Percentiles rank a stretch among this genome's conserved stretches.
Evolutionary conservation across 192 early-diverging fungal genomes (phyloP).

Genomic region (Linnemannia hyalina): DNA sequence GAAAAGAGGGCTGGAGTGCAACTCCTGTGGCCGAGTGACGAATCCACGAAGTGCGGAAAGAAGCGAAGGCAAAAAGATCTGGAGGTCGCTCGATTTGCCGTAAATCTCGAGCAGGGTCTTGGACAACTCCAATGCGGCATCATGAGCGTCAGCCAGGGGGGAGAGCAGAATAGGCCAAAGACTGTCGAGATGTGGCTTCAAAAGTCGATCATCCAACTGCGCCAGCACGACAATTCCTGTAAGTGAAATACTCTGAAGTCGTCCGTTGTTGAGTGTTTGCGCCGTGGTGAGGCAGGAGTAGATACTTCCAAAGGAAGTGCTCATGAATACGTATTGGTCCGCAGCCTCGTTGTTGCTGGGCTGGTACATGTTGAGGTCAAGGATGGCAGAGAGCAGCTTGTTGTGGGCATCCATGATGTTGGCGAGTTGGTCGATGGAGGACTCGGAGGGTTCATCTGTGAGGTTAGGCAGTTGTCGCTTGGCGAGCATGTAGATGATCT

Average conservation of each 20-base stretch:
- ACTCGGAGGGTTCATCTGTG: neutral
- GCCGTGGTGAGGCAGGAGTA: constrained; percentile 34
- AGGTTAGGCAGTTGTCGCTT: constrained; percentile 36
- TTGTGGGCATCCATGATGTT: constrained; percentile 47
- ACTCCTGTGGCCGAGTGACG: neutral
- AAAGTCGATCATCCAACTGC: constrained; percentile 40
- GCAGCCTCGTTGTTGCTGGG: constrained; percentile 48
- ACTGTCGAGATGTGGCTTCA: constrained; percentile 51
- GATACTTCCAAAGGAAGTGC: constrained; percentile 36
- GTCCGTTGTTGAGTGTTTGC: constrained; percentile 2
- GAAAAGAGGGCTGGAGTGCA: constrained; percentile 33
- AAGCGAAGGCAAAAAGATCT: constrained; percentile 34
- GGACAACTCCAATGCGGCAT: constrained; percentile 33
- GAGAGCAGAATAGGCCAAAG: constrained; percentile 41
- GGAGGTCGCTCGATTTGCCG: constrained; percentile 47
- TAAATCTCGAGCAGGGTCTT: constrained; percentile 46
- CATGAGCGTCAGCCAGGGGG: constrained; percentile 20
- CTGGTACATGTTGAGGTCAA: constrained; percentile 52
- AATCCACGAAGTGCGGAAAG: constrained; percentile 18
- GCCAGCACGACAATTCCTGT: constrained; percentile 38
- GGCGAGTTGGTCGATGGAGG: constrained; percentile 17
- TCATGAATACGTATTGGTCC: constrained; percentile 55
- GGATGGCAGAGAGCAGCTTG: constrained; percentile 17
- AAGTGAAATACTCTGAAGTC: constrained; percentile 39
- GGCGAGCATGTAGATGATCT: constrained; percentile 43